These are phyloP conservation scores for Phytophthora tentaculata DNA, from an alignment of 352 stramenopile genomes.

Conservation along the genomic window DNA sequence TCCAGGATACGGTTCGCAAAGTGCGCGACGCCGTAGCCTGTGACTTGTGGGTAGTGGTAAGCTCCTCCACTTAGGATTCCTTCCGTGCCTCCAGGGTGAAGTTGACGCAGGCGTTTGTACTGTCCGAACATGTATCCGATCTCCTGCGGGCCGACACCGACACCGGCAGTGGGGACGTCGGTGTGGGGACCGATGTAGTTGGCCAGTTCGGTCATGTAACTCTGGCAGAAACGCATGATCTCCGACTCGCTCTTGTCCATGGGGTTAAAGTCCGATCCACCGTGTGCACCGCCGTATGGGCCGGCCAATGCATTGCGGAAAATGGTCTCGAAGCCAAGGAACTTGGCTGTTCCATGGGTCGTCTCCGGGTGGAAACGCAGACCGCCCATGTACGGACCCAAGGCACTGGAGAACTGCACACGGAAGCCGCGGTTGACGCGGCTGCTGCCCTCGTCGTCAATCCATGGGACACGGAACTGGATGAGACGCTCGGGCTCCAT, in stretches of 20 bases:
- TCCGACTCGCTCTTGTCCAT: constrained; percentile 97
- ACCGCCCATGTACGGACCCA: constrained; percentile 95
- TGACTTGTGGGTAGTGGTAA: constrained; percentile 92
- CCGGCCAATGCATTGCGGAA: constrained; percentile 96
- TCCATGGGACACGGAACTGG: constrained; percentile 97
- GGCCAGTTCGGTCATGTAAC: constrained; percentile 97
- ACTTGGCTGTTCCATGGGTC: constrained; percentile 90
- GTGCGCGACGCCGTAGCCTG: constrained; percentile 93
- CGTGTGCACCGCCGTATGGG: constrained; percentile 81
- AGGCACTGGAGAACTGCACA: constrained; percentile 95
- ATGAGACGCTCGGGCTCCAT: constrained; percentile 96
- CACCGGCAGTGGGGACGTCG: constrained; percentile 95
- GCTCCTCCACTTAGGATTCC: constrained; percentile 90
- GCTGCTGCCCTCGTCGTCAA: constrained; percentile 95
- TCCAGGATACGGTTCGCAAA: constrained; percentile 96
- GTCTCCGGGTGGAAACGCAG: constrained; percentile 95
- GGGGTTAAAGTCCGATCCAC: constrained; percentile 97
- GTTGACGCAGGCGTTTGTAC: constrained; percentile 96
- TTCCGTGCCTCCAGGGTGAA: constrained; percentile 80
- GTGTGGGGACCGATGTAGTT: constrained; percentile 98
- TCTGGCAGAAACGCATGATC: constrained; percentile 98
- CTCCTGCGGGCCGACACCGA: constrained; percentile 94
- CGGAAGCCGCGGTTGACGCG: constrained; percentile 97
- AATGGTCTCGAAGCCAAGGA: constrained; percentile 94
- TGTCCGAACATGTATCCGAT: constrained; percentile 98